Conservation (phyloP, 345 rosid species). For the Murraya paniculata region DNA sequence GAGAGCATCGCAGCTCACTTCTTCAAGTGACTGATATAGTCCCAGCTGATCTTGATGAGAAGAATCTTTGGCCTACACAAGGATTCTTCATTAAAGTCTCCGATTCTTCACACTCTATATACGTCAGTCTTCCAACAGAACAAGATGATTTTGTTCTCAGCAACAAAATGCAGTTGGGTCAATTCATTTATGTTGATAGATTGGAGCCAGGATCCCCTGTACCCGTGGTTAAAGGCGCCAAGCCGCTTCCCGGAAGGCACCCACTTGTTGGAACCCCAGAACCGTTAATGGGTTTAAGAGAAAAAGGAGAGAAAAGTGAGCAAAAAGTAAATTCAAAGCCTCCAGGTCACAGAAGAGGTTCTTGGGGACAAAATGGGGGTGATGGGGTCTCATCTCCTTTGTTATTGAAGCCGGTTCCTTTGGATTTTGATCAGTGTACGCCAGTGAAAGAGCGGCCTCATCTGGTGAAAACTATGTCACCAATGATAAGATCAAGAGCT, state of each 20-base stretch:
- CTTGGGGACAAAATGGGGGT: constrained; percentile 67
- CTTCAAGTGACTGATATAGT: constrained; percentile 92
- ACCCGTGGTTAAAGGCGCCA: constrained; percentile 76
- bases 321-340: constrained; percentile 34
- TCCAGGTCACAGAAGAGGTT: constrained; percentile 60
- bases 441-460: constrained; percentile 56
- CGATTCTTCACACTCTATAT: constrained; percentile 88
- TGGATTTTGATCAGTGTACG: constrained; percentile 86
- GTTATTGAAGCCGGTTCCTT: constrained; percentile 70
- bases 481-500: constrained; percentile 50
- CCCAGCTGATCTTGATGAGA: constrained; percentile 93
- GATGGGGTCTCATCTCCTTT: constrained; percentile 54
- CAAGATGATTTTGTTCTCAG: constrained; percentile 83
- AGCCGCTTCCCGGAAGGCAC: constrained; percentile 89
- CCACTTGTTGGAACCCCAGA: constrained; percentile 89
- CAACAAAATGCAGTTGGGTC: constrained; percentile 92
- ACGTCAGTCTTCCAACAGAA: constrained; percentile 80
- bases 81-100: constrained; percentile 95
- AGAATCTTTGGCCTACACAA: constrained; percentile 78
- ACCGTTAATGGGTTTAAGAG: constrained; percentile 68
- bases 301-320: constrained; percentile 42
- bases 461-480: constrained; percentile 47
- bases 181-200: constrained; percentile 78
- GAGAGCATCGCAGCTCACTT: constrained; percentile 85
- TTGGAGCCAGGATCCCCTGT: constrained; percentile 94